Evolutionary conservation across 225 moss, liverwort and hornwort species (phyloP), one percentile per base, ranked within the genome.

Genomic region (Asterella californica): DNA sequence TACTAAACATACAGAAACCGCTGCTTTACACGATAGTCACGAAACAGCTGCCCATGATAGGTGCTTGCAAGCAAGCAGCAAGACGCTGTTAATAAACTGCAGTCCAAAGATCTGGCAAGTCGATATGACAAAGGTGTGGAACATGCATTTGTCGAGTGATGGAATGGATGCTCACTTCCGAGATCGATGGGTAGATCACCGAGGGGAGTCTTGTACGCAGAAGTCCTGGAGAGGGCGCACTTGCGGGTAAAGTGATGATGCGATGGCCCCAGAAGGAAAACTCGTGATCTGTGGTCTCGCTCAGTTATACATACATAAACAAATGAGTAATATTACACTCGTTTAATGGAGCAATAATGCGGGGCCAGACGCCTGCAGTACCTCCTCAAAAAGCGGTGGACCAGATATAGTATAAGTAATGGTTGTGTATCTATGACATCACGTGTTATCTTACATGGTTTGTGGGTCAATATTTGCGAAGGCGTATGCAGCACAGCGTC

Each of bases 251-350:
- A 92, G 83, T 94, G 79, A 70, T 99, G 91, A 82, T 94, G 97
- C 33, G 97, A 99, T 80, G 97, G 97, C 60, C 94, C 97, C 67
- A 99, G 89, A 63, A 94, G 89, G 85, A 99, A 93, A 73, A 93
- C 93, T 57, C 91, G 86, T 60, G 93, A 91, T 91, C 93, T 99
- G 85, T 24, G 22, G 69, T 37, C 54, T 46, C 9, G 37, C 17
- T 67, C 67, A 34, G 3, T 42, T 42, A 42, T 7, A 65, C 64
- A 65, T 10, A 27, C 14, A 57, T 57, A 21, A 57, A 21, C 2
- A 57, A 24, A 57, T 24, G 19, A 21, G 57, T 57, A 22, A 57
- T 21, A 57, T 21, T 57, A 24, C 17, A 21, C 14, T 24, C 18
- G 17, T 21, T 10, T 32, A 65, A 52, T 10, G 12, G 52, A 52